These are phyloP conservation scores for Aspergillus sp. DNA, from an alignment of 2,329 filamentous ascomycete species.

Conservation along the genomic window DNA sequence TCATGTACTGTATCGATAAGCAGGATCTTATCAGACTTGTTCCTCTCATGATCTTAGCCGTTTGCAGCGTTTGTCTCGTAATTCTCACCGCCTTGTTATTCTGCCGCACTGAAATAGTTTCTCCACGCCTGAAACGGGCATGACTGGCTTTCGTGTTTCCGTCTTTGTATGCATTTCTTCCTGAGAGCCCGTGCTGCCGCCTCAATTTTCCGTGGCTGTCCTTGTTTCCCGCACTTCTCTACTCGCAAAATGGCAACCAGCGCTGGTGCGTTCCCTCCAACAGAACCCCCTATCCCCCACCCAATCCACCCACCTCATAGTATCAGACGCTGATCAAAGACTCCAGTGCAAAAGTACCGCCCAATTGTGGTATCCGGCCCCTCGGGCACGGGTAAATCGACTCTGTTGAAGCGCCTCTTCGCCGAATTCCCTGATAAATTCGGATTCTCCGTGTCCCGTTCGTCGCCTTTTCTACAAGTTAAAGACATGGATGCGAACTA, in stretches of 20 bases:
- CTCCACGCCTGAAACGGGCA: too few species aligned
- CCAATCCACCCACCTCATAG: background rate
- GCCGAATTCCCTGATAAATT: constrained; percentile 41
- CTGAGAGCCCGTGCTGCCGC: background rate
- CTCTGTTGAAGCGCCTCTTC: constrained; percentile 42
- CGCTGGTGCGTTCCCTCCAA: constrained; percentile 15
- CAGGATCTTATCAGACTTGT: too few species aligned
- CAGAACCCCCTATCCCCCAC: background rate
- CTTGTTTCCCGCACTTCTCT: background rate
- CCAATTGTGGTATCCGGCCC: constrained; percentile 43
- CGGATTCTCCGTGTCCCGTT: constrained; percentile 41
- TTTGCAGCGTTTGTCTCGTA: constrained; percentile 5
- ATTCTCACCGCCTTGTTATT: constrained; percentile 12
- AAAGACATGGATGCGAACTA: background rate
- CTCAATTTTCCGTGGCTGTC: background rate
- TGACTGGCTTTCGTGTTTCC: too few species aligned
- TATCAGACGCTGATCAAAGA: background rate
- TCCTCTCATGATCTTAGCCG: background rate
- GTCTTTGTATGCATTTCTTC: background rate
- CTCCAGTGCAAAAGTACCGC: constrained; percentile 29
- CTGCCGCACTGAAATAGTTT: background rate
- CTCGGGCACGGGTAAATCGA: constrained; percentile 43
- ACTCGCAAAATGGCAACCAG: constrained; percentile 23
- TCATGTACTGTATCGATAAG: background rate
- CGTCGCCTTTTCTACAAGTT: constrained; percentile 8